Percentiles rank a stretch among this genome's conserved stretches.
These are phyloP conservation scores for Ustulina deusta DNA, from an alignment of 2,329 filamentous ascomycete genomes.

Conservation along the genomic window DNA sequence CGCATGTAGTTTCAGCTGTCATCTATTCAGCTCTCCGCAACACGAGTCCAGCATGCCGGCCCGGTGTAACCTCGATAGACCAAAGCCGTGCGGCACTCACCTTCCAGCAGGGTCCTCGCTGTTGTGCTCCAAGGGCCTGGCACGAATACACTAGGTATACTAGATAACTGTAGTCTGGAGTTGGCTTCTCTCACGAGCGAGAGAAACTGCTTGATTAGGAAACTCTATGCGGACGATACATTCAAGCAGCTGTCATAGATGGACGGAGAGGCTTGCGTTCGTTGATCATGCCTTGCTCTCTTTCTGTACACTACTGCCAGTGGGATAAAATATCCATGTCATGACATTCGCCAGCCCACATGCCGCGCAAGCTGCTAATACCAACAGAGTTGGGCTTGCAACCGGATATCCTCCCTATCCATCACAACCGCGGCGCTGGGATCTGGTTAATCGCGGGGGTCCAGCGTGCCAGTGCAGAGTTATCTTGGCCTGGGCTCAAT, in stretches of 20 bases:
- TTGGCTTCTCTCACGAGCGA: neutral
- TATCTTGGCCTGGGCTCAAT: neutral
- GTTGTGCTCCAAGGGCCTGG: conserved; percentile 1
- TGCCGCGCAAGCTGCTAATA: conserved; percentile 25
- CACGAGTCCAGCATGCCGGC: conserved; percentile 1
- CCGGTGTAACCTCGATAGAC: conserved; percentile 6
- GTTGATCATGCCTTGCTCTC: conserved; percentile 12
- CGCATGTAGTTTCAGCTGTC: conserved; percentile 23
- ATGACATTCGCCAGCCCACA: conserved; percentile 16
- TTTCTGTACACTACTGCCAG: neutral
- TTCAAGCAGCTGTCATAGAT: conserved; percentile 12
- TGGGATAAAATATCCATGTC: conserved; percentile 11
- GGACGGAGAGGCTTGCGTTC: neutral
- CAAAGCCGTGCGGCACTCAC: neutral
- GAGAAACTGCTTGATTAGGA: conserved; percentile 24
- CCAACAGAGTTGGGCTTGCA: conserved; percentile 21
- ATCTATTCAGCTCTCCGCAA: conserved; percentile 24
- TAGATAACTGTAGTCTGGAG: conserved; percentile 19
- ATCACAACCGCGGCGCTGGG: conserved; percentile 30
- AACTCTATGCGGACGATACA: conserved; percentile 25
- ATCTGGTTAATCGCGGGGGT: conserved; percentile 1
- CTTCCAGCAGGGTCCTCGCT: neutral
- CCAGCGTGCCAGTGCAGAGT: conserved; percentile 6
- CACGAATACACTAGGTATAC: neutral
- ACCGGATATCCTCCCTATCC: conserved; percentile 29